Percentiles rank a stretch among this genome's conserved stretches.
Conservation (phyloP, 352 stramenopile genomes). For the Pythium phragmiticola region DNA sequence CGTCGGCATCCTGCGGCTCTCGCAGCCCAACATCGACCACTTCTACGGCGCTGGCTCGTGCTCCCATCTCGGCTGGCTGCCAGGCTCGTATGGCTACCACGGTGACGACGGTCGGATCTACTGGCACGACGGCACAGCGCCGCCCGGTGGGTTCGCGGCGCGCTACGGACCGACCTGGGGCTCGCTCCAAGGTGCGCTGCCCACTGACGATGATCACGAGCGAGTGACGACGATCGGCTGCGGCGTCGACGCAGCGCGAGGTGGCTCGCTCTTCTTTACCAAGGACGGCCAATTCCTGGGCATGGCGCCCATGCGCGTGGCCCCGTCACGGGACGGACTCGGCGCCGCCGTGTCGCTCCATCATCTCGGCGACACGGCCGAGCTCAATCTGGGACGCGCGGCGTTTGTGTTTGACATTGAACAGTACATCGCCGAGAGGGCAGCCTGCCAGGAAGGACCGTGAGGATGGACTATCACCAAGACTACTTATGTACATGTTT, state of each 20-base stretch:
- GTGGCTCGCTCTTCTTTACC: constrained; percentile 37
- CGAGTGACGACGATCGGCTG: constrained; percentile 29
- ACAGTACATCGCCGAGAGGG: constrained; percentile 4
- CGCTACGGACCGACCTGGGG: constrained; percentile 27
- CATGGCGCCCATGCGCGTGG: constrained; percentile 9
- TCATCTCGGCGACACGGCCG: constrained; percentile 31
- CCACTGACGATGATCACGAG: not conserved
- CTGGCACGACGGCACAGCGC: constrained; percentile 27
- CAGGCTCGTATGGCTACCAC: constrained; percentile 42
- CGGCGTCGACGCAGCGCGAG: constrained; percentile 20
- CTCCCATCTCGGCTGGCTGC: constrained; percentile 38
- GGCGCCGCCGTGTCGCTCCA: constrained; percentile 38
- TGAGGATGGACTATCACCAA: no score
- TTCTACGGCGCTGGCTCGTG: constrained; percentile 37
- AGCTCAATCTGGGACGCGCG: constrained; percentile 34
- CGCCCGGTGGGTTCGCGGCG: constrained; percentile 13
- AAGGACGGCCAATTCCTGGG: constrained; percentile 33
- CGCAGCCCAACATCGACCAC: constrained; percentile 1
- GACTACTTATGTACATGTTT: no score
- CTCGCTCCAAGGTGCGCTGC: constrained; percentile 1
- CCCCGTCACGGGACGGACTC: constrained; percentile 9
- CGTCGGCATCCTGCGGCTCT: constrained; percentile 29
- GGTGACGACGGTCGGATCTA: constrained; percentile 35
- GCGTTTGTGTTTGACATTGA: constrained; percentile 41
- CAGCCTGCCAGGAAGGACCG: no score